These are phyloP conservation scores for Acacia confusa DNA, from an alignment of 306 rosid species.

Conservation along the genomic window DNA sequence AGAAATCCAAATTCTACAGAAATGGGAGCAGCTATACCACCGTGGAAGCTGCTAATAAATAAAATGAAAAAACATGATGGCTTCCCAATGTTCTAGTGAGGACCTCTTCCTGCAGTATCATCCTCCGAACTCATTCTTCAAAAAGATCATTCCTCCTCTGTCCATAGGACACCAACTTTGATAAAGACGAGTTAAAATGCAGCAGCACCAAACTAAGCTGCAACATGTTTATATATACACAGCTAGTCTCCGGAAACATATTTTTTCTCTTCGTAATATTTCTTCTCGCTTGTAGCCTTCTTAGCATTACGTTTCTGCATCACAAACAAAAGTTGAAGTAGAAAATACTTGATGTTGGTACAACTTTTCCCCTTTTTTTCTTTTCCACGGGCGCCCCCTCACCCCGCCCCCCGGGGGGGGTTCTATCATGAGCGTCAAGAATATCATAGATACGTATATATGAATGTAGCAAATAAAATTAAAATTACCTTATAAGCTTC, in stretches of 20 bases:
- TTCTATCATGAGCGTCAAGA: background rate
- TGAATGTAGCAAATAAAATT: conserved; percentile 5
- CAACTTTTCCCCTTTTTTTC: background rate
- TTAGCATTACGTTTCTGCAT: conserved; percentile 92
- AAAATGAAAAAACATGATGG: conserved; percentile 24
- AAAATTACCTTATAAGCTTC: conserved; percentile 77
- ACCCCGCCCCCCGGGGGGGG: no score
- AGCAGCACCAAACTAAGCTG: conserved; percentile 28
- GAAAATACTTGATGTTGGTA: background rate
- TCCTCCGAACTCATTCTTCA: conserved; percentile 13
- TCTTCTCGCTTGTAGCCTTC: conserved; percentile 77
- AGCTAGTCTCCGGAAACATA: conserved; percentile 79
- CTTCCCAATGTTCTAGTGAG: conserved; percentile 22
- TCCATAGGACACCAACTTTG: conserved; percentile 34
- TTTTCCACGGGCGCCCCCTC: no score
- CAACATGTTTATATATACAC: conserved; percentile 8
- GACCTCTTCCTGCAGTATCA: conserved; percentile 30
- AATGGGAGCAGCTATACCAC: conserved; percentile 27
- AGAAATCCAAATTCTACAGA: conserved; percentile 31
- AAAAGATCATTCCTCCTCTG: conserved; percentile 28
- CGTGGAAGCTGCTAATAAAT: conserved; percentile 21
- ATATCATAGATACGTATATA: background rate
- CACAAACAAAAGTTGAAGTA: conserved; percentile 11
- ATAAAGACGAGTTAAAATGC: conserved; percentile 30
- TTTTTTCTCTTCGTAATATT: conserved; percentile 78